phyloP scores from a whole-genome alignment of 345 rosid species.

The Lepidium africanum region DNA sequence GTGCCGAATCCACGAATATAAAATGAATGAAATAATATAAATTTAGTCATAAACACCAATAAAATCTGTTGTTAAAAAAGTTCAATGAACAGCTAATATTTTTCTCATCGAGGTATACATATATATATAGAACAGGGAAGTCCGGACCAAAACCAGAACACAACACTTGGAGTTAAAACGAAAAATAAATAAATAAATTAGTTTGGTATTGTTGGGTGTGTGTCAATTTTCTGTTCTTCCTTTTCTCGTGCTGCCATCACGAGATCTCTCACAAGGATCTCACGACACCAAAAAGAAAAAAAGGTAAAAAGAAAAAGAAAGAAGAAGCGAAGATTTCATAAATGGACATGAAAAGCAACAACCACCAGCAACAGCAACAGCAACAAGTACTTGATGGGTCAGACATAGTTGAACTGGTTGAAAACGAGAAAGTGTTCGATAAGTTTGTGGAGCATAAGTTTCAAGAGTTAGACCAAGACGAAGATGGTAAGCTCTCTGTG shows the following conservation, averaged over 20 bases:
- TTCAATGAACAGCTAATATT: background rate
- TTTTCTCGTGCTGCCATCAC: constrained; percentile 30
- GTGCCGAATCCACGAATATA: constrained; percentile 9
- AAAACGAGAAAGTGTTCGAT: constrained; percentile 65
- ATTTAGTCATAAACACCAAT: background rate
- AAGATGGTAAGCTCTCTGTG: constrained; percentile 77
- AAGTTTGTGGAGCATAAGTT: constrained; percentile 82
- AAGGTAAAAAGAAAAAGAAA: background rate
- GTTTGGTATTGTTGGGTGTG: background rate
- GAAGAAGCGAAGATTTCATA: constrained; percentile 20
- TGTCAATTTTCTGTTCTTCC: constrained; percentile 6
- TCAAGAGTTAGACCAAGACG: constrained; percentile 61
- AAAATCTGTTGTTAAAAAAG: background rate
- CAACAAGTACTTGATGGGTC: constrained; percentile 76
- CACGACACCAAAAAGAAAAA: background rate
- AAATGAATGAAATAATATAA: background rate
- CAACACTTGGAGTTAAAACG: background rate
- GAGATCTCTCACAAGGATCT: constrained; percentile 27
- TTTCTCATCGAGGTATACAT: background rate
- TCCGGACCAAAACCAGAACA: background rate
- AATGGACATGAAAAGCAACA: constrained; percentile 31
- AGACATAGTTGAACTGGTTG: constrained; percentile 84
- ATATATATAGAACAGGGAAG: constrained; percentile 13
- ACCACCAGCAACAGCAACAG: constrained; percentile 21
- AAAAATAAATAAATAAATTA: background rate